Evolutionary conservation across 2,329 filamentous ascomycete species (phyloP).

Genomic region (Fusarium fracticaudum): DNA sequence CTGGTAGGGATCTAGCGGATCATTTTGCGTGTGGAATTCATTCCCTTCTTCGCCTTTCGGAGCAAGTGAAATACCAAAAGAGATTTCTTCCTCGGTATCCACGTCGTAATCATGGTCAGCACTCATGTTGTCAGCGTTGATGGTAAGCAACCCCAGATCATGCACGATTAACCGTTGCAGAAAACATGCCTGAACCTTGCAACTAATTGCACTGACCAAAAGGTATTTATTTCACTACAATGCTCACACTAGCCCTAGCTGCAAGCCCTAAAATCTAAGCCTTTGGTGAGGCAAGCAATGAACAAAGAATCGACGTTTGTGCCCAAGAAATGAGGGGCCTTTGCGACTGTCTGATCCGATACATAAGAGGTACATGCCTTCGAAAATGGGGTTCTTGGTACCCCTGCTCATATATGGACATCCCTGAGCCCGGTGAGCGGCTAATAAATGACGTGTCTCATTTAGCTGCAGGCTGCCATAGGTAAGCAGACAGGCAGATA

Average conservation of each 20-base stretch:
- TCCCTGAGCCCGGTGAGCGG: not conserved
- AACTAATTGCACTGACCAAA: not conserved
- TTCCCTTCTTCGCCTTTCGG: conserved; percentile 1
- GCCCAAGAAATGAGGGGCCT: not conserved
- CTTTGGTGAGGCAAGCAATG: not conserved
- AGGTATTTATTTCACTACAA: not conserved
- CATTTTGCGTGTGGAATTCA: conserved; percentile 20
- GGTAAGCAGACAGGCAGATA: not conserved
- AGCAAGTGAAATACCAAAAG: not conserved
- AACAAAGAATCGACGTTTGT: not conserved
- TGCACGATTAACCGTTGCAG: not conserved
- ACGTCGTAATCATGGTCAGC: not conserved
- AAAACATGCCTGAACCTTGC: not conserved
- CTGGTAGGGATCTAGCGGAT: conserved; percentile 17
- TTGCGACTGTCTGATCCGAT: not conserved
- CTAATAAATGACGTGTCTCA: not conserved
- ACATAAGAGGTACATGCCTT: not conserved
- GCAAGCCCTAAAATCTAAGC: not conserved
- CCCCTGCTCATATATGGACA: not conserved
- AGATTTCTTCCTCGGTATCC: not conserved
- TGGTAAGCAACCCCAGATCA: not conserved
- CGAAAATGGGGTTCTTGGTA: not conserved
- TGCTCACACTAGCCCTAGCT: not conserved
- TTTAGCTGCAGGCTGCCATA: not conserved
- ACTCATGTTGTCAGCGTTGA: not conserved